Base-by-base conservation (phyloP, 1,284 basidiomycete species). In the Cryptococcus sp. region DNA sequence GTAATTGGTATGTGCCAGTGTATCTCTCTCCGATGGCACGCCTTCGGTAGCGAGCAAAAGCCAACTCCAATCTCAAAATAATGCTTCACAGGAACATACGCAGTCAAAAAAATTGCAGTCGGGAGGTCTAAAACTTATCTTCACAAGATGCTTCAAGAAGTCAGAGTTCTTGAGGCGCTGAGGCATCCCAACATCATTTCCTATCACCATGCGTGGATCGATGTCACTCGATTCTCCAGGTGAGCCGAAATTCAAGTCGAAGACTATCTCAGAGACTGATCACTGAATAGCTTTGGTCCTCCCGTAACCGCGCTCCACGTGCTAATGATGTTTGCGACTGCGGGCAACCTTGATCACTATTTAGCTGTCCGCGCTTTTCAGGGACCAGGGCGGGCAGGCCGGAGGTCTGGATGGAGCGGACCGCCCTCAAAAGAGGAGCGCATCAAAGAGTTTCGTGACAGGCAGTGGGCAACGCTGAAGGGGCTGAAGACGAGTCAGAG, bases 131-230 rank as follows among this genome's bases (percentile, higher is more conserved):
- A 89, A 64, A 80, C 84, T 0, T 94, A 95, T 77, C 80, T 94
- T 3, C 77, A 91, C 43, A 84, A 85, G 50, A 91, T 89, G 53
- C 78, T 95, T 35, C 83, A 85, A 50, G 91, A 94, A 79, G 87
- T 92, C 43, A 85, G 88, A 48, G 79, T 94, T 5, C 79, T 96
- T 51, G 91, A 96, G 71, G 81, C 83, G n/a, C 79, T 97, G 4
- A 85, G 87, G 52, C 93, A 97, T 77, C 88, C 87, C 3, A 95
- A 96, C 64, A 91, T 97, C 64, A 84, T 96, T 60, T 91, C 89
- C 16, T 96, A 96, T 70, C 93, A 96, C 74, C 93, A 96, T 67
- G 86, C 92, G 0, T 97, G 93, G 93, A 83, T 97, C 18, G 93
- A 97, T 72, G 81, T 82, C 0, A 83, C 82, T 49, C 86, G 86